Conservation (phyloP, 179 eudicot species). For the Camellia oleifera region DNA sequence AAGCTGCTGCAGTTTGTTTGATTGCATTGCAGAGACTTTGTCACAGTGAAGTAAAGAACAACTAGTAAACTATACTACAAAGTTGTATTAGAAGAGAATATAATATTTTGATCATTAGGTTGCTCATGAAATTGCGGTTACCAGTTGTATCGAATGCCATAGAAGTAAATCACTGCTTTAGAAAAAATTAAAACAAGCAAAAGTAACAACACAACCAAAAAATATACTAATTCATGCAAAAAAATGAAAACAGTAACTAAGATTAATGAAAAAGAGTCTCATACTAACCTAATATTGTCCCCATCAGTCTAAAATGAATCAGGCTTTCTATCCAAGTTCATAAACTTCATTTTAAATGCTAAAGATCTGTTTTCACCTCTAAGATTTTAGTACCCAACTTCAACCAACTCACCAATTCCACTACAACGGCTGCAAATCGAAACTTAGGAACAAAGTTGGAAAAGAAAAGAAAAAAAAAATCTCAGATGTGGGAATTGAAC, state of each 20-base stretch:
- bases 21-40: too few species aligned
- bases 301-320: slow-evolving; percentile 63
- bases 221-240: background rate
- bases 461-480: slow-evolving; percentile 15
- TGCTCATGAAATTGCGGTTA: too few species aligned
- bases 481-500: slow-evolving; percentile 24
- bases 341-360: slow-evolving; percentile 58
- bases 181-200: too few species aligned
- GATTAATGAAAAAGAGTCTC: slow-evolving; percentile 1
- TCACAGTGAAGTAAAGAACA: too few species aligned
- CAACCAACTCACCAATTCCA: slow-evolving; percentile 20
- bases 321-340: slow-evolving; percentile 81
- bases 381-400: slow-evolving; percentile 24
- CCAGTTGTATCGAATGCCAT: too few species aligned
- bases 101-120: too few species aligned
- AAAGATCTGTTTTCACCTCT: slow-evolving; percentile 19
- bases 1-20: too few species aligned
- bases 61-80: too few species aligned
- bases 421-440: slow-evolving; percentile 17
- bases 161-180: background rate
- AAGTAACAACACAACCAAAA: slow-evolving; percentile 4
- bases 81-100: too few species aligned
- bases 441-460: slow-evolving; percentile 23
- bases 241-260: background rate
- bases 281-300: slow-evolving; percentile 55